phyloP scores from a whole-genome alignment of 2,329 filamentous ascomycete genomes.

The Westerdykella aurantiaca region DNA sequence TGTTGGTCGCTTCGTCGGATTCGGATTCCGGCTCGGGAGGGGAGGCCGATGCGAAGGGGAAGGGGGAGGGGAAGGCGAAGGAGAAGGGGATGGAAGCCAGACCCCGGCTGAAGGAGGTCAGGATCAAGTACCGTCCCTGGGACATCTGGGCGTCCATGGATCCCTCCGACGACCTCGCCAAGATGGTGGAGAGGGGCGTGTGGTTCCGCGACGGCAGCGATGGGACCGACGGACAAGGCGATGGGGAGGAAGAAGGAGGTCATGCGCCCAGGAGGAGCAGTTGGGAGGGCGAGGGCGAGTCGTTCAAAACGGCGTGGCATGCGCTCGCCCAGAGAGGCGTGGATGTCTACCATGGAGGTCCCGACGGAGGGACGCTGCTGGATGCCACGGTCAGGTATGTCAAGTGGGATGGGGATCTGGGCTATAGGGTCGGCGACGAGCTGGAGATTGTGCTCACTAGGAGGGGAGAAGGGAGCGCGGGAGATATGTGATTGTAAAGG shows the following conservation, averaged over 20 bases:
- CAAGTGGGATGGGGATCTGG: slow-evolving; percentile 29
- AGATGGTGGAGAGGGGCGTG: slow-evolving; percentile 23
- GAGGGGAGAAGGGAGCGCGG: background rate
- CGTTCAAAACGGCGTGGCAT: slow-evolving; percentile 26
- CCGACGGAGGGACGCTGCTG: slow-evolving; percentile 10
- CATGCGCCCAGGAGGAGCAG: background rate
- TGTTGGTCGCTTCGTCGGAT: slow-evolving; percentile 10
- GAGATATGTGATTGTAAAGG: too few species aligned
- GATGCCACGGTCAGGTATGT: slow-evolving; percentile 16
- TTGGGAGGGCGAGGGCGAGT: slow-evolving; percentile 24
- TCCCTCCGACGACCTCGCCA: slow-evolving; percentile 22
- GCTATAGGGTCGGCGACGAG: slow-evolving; percentile 29
- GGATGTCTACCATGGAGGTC: background rate
- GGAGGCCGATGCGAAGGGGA: too few species aligned
- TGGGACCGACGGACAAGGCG: slow-evolving; percentile 9
- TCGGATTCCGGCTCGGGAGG: too few species aligned
- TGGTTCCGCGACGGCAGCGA: slow-evolving; percentile 18
- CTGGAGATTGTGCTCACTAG: slow-evolving; percentile 28
- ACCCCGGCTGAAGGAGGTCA: slow-evolving; percentile 14
- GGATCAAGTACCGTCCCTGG: slow-evolving; percentile 27
- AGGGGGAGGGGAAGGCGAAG: too few species aligned
- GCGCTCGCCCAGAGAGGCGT: slow-evolving; percentile 13
- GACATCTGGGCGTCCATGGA: slow-evolving; percentile 35
- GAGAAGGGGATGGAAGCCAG: too few species aligned
- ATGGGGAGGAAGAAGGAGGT: slow-evolving; percentile 10